Conservation (phyloP, 352 stramenopile species). For the Lagenidium sp. region DNA sequence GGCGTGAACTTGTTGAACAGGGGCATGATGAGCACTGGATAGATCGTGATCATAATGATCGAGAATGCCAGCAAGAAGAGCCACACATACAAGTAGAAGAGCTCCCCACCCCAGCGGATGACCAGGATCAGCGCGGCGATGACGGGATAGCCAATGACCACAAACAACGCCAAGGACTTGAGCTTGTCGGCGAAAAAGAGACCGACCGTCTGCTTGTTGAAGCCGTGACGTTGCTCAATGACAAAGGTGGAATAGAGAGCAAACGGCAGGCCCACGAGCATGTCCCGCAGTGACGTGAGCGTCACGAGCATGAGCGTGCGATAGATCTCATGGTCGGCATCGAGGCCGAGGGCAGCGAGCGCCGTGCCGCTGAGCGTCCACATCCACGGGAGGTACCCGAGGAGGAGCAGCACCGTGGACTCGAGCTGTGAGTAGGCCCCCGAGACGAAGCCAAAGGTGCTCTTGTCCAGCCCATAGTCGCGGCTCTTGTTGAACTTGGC, state of each 20-base stretch:
- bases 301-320: conserved; percentile 61
- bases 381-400: conserved; percentile 91
- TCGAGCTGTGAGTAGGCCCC: conserved; percentile 83
- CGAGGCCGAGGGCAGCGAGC: conserved; percentile 43
- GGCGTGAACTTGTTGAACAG: conserved; percentile 96
- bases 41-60: conserved; percentile 94
- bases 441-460: conserved; percentile 90
- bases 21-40: conserved; percentile 95
- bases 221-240: conserved; percentile 95
- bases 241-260: conserved; percentile 94
- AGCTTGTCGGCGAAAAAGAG: conserved; percentile 96
- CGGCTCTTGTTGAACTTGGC: conserved; percentile 91
- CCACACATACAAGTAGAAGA: conserved; percentile 93
- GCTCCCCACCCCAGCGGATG: conserved; percentile 59
- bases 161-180: conserved; percentile 87
- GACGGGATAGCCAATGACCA: conserved; percentile 66
- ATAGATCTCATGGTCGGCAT: conserved; percentile 78
- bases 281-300: conserved; percentile 56
- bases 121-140: conserved; percentile 55
- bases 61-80: conserved; percentile 91
- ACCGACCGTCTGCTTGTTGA: conserved; percentile 95
- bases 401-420: conserved; percentile 77
- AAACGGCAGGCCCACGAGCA: conserved; percentile 54
- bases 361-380: conserved; percentile 82
- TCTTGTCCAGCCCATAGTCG: conserved; percentile 95